phyloP scores from a whole-genome alignment of 352 stramenopile species.

The Aphanomyces cochlioides region DNA sequence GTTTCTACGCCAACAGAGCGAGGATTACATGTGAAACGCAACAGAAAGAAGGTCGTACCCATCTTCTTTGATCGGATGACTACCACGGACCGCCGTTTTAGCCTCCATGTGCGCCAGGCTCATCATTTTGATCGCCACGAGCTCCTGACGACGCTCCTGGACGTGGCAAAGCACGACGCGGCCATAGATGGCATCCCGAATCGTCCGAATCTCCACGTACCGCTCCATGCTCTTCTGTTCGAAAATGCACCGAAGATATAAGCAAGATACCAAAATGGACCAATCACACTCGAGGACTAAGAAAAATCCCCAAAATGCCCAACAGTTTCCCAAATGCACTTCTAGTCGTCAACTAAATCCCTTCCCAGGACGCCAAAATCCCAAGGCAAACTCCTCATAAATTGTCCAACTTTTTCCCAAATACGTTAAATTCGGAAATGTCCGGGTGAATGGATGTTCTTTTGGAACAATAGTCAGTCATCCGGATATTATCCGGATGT shows the following conservation, averaged over 20 bases:
- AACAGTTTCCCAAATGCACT: no score
- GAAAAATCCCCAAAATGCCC: background rate
- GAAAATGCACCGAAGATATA: constrained; percentile 4
- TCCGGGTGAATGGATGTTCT: no score
- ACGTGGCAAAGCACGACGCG: constrained; percentile 46
- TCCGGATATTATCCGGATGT: constrained; percentile 5
- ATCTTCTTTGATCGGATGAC: constrained; percentile 24
- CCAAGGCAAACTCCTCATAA: no score
- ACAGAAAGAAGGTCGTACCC: constrained; percentile 16
- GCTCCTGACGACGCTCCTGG: constrained; percentile 31
- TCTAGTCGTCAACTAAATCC: no score
- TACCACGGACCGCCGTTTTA: constrained; percentile 35
- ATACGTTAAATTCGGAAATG: background rate
- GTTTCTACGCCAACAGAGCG: background rate
- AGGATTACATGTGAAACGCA: background rate
- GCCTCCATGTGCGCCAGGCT: constrained; percentile 51
- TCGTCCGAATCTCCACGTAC: constrained; percentile 41
- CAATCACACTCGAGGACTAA: background rate
- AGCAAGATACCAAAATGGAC: background rate
- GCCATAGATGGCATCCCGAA: constrained; percentile 55
- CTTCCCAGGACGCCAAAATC: no score
- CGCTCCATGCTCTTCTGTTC: constrained; percentile 40
- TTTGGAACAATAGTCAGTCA: background rate
- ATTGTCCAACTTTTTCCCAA: background rate
- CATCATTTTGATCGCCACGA: constrained; percentile 65